Percentiles rank a stretch among this genome's conserved stretches.
Evolutionary conservation across 768 basidiomycete species (phyloP).

Genomic region (Tricholoma terreum): DNA sequence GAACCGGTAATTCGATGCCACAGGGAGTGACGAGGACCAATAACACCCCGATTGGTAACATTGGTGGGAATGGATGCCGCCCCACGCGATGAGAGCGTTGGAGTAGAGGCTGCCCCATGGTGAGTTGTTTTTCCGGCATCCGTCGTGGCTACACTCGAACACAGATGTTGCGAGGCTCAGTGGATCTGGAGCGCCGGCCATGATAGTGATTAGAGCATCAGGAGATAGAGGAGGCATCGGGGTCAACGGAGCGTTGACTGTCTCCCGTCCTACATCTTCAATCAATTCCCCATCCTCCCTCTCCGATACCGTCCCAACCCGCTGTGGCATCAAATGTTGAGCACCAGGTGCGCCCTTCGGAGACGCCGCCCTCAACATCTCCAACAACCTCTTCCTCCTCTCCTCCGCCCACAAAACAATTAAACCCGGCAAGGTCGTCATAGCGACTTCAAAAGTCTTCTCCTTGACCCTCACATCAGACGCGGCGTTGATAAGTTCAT

Average conservation of each 20-base stretch:
- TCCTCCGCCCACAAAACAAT: slow-evolving; percentile 2
- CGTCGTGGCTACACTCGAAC: slow-evolving; percentile 8
- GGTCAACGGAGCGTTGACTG: background rate
- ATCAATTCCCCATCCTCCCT: background rate
- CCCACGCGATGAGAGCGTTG: slow-evolving; percentile 13
- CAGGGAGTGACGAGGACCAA: no score
- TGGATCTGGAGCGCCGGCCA: slow-evolving; percentile 1
- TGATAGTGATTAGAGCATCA: background rate
- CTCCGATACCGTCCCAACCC: no score
- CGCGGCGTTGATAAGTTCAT: background rate
- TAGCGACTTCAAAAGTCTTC: background rate
- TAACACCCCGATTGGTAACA: background rate
- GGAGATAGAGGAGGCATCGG: background rate
- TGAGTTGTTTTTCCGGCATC: background rate
- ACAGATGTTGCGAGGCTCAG: slow-evolving; percentile 9
- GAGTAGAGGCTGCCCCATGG: background rate
- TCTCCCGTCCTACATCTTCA: background rate
- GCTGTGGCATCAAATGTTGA: background rate
- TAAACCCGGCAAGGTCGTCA: slow-evolving; percentile 3
- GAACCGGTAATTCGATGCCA: background rate
- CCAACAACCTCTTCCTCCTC: background rate
- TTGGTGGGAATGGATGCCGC: background rate
- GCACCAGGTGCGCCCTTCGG: background rate
- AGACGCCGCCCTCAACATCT: background rate
- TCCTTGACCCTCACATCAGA: background rate